Percentiles rank a stretch among this genome's conserved stretches.
phyloP scores from a whole-genome alignment of 257 asterid genomes.

The Pogostemon cablin region DNA sequence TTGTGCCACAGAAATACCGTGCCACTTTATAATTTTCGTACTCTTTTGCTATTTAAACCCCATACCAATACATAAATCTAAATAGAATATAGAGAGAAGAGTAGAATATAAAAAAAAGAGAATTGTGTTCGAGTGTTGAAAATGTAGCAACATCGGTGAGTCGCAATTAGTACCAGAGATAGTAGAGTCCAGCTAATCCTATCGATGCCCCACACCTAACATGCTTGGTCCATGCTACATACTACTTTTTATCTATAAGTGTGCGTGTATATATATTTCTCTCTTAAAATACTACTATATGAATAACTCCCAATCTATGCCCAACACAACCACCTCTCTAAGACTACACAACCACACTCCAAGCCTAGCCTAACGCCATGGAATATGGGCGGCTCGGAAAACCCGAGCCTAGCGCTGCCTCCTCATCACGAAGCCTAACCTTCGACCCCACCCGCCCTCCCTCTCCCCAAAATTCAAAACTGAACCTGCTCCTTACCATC shows the following conservation, averaged over 20 bases:
- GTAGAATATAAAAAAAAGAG: no score
- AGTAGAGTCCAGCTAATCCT: conserved; percentile 47
- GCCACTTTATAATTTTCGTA: no score
- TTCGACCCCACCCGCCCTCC: conserved; percentile 35
- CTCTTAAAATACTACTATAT: not conserved
- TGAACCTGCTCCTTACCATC: conserved; percentile 52
- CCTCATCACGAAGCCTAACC: conserved; percentile 44
- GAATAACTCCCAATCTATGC: not conserved
- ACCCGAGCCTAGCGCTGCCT: conserved; percentile 41
- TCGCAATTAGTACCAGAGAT: not conserved
- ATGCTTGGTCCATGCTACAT: not conserved
- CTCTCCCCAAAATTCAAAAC: conserved; percentile 38
- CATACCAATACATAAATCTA: no score
- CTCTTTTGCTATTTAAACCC: no score
- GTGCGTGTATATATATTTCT: not conserved
- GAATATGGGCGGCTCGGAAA: conserved; percentile 63
- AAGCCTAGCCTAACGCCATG: conserved; percentile 36
- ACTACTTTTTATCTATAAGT: no score
- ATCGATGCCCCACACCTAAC: not conserved
- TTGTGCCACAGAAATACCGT: no score
- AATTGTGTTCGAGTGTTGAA: no score
- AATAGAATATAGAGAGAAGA: no score
- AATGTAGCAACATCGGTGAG: not conserved
- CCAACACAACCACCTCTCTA: conserved; percentile 14
- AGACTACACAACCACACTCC: not conserved